phyloP scores from a whole-genome alignment of 352 stramenopile species.

The Globisporangium parvum region DNA sequence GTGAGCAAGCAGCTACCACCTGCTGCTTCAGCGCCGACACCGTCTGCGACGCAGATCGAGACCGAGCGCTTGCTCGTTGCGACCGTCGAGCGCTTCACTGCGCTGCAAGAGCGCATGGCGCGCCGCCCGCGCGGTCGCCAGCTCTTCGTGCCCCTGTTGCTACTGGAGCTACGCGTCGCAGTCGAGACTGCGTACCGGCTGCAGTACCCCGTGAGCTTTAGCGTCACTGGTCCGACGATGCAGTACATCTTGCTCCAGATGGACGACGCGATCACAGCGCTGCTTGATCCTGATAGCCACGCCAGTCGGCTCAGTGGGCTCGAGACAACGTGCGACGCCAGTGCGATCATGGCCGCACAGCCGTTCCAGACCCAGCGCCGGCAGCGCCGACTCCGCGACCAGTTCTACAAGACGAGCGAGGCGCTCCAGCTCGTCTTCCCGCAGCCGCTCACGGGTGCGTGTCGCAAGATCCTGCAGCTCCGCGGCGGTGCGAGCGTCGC shows the following conservation, averaged over 20 bases:
- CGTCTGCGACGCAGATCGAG: neutral
- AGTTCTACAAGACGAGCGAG: slow-evolving; percentile 64
- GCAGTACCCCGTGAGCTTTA: slow-evolving; percentile 59
- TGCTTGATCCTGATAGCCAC: slow-evolving; percentile 50
- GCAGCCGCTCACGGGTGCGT: slow-evolving; percentile 36
- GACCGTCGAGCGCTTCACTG: slow-evolving; percentile 27
- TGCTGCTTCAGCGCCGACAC: neutral
- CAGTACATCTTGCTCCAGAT: slow-evolving; percentile 33
- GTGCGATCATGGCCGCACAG: slow-evolving; percentile 30
- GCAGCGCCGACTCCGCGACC: slow-evolving; percentile 35
- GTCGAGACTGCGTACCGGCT: slow-evolving; percentile 55
- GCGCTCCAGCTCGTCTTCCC: slow-evolving; percentile 50
- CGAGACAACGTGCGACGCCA: slow-evolving; percentile 55
- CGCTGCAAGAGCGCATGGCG: slow-evolving; percentile 18
- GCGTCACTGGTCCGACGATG: slow-evolving; percentile 25
- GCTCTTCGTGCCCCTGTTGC: slow-evolving; percentile 40
- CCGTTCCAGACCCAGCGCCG: slow-evolving; percentile 38
- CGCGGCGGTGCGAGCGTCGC: slow-evolving; percentile 39
- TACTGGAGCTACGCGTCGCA: slow-evolving; percentile 54
- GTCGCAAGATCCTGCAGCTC: slow-evolving; percentile 45
- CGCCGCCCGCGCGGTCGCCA: slow-evolving; percentile 22
- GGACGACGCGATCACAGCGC: slow-evolving; percentile 31
- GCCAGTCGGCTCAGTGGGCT: slow-evolving; percentile 48
- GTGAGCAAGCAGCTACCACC: slow-evolving; percentile 7
- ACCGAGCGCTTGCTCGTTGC: slow-evolving; percentile 42